A percentile compares a stretch with the other conserved stretches of the same genome.
Evolutionary conservation across 257 asterid species (phyloP).

Genomic region (Nicotiana sylvestris): DNA sequence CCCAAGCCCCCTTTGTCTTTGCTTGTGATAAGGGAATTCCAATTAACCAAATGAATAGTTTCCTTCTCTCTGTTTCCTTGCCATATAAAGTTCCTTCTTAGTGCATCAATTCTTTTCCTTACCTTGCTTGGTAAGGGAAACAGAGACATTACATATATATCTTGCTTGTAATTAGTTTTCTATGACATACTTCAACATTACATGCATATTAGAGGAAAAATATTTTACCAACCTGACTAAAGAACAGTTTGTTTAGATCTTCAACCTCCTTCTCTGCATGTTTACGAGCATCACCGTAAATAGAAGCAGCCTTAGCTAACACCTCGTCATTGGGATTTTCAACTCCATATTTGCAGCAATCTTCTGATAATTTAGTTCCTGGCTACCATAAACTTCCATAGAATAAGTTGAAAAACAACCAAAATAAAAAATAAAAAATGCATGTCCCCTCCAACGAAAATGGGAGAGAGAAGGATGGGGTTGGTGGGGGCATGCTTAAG

Average conservation of each 20-base stretch:
- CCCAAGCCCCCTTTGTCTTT: too few species aligned
- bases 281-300: conserved; percentile 88
- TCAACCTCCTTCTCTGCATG: conserved; percentile 96
- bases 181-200: neutral
- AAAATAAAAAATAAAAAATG: neutral
- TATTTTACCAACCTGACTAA: conserved; percentile 63
- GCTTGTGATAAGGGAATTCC: too few species aligned
- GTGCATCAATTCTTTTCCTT: too few species aligned
- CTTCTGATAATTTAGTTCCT: conserved; percentile 96
- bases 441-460: neutral
- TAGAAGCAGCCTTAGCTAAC: conserved; percentile 82
- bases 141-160: neutral
- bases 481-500: neutral
- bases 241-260: conserved; percentile 65
- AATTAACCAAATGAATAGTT: too few species aligned
- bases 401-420: neutral
- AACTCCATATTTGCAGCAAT: conserved; percentile 74
- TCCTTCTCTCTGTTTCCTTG: too few species aligned
- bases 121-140: too few species aligned
- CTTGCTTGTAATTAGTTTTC: neutral
- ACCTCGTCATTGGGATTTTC: conserved; percentile 77
- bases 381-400: conserved; percentile 30
- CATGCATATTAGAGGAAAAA: neutral
- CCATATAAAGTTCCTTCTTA: too few species aligned
- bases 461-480: neutral